These are phyloP conservation scores for Coemansia sp. DNA, from an alignment of 192 early-diverging fungal genomes.

Conservation along the genomic window DNA sequence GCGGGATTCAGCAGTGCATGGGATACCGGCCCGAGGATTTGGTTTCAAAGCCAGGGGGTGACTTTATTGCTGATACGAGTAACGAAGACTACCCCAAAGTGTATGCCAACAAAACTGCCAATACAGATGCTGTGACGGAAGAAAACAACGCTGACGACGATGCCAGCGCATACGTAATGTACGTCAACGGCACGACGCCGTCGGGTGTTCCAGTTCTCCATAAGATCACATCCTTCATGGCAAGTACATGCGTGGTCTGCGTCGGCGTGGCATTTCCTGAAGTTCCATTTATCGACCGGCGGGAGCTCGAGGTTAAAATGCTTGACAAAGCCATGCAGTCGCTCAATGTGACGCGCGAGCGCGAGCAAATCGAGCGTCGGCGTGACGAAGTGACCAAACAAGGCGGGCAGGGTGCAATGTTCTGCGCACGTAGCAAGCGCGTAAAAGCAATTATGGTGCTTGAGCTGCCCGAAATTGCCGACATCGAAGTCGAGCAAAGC, in stretches of 20 bases:
- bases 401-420: constrained; percentile 24
- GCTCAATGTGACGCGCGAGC: constrained; percentile 33
- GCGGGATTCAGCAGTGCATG: constrained; percentile 35
- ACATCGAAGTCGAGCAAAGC: constrained; percentile 4
- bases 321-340: constrained; percentile 40
- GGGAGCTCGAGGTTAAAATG: constrained; percentile 46
- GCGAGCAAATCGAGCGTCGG: not conserved
- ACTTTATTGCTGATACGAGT: constrained; percentile 40
- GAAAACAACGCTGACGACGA: constrained; percentile 36
- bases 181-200: constrained; percentile 29
- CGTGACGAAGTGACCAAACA: not conserved
- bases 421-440: constrained; percentile 26
- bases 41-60: constrained; percentile 14
- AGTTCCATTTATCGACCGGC: constrained; percentile 22
- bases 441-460: constrained; percentile 39
- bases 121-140: constrained; percentile 4
- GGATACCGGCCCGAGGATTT: constrained; percentile 36
- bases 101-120: constrained; percentile 26
- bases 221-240: constrained; percentile 39
- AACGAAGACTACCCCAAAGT: constrained; percentile 34
- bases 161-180: constrained; percentile 46
- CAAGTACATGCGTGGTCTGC: constrained; percentile 37
- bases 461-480: constrained; percentile 27
- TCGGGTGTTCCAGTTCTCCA: constrained; percentile 24
- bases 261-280: constrained; percentile 35